Evolutionary conservation across 495 filamentous ascomycete species (phyloP).

Genomic region (Articulospora tetracladia): DNA sequence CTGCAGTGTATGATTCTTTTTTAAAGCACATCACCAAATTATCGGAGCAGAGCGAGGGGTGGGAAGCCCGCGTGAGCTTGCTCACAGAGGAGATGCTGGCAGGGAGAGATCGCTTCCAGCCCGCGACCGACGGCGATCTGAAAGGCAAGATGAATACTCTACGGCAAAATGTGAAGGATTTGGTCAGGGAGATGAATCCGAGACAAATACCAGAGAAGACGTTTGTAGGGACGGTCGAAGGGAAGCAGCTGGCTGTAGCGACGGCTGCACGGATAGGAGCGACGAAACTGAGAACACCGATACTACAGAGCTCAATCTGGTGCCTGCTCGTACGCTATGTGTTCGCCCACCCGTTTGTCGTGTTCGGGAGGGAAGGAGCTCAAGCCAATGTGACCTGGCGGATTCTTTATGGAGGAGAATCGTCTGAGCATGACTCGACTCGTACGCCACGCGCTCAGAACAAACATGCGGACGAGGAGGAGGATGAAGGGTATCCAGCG

Average conservation of each 20-base stretch:
- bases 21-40: neutral
- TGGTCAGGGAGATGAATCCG: neutral
- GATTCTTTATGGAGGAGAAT: neutral
- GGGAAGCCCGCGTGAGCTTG: neutral
- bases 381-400: neutral
- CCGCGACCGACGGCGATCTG: neutral
- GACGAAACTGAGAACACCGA: no score
- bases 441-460: neutral
- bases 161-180: neutral
- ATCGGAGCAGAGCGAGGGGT: neutral
- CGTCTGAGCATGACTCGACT: neutral
- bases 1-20: neutral
- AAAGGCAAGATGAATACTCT: no score
- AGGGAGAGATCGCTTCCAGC: neutral
- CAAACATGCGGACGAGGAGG: neutral
- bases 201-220: neutral
- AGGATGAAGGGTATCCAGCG: neutral
- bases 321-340: no score
- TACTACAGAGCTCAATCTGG: no score
- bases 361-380: neutral
- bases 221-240: no score
- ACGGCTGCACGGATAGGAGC: no score
- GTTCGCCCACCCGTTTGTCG: no score
- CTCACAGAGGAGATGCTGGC: neutral
- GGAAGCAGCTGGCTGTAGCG: no score